Conservation (phyloP, 116 monocot species). For the Dioscorea cayenensis region DNA sequence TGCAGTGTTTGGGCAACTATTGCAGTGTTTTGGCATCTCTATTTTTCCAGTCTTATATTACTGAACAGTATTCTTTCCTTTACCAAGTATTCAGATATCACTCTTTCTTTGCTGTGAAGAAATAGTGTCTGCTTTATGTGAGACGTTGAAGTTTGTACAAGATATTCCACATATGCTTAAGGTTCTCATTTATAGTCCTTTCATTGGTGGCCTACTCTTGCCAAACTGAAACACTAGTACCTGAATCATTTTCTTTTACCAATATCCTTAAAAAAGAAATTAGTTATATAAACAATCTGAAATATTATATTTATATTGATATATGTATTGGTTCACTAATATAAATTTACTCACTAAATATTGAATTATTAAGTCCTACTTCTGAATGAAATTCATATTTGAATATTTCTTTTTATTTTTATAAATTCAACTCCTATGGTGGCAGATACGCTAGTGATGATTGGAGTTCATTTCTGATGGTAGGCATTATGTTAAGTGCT, state of each 20-base stretch:
- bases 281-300: too few relatives aligned
- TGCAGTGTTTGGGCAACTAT: neutral
- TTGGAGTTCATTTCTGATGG: slow-evolving; percentile 83
- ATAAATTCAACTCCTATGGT: slow-evolving; percentile 95
- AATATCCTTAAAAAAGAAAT: neutral
- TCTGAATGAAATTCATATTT: neutral
- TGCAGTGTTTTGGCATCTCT: slow-evolving; percentile 4
- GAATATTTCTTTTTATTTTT: slow-evolving; percentile 6
- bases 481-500: slow-evolving; percentile 6
- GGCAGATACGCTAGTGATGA: slow-evolving; percentile 63
- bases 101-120: slow-evolving; percentile 89
- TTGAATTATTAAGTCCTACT: too few relatives aligned
- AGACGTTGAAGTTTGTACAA: slow-evolving; percentile 39
- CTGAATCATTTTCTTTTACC: neutral
- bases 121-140: slow-evolving; percentile 69
- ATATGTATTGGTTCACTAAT: too few relatives aligned
- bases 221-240: too few relatives aligned
- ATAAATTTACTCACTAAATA: too few relatives aligned
- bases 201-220: neutral
- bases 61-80: neutral
- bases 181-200: neutral
- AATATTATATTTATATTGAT: too few relatives aligned
- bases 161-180: too few relatives aligned
- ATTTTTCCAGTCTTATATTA: neutral
- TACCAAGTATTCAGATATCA: slow-evolving; percentile 41